phyloP scores from a whole-genome alignment of 2,329 filamentous ascomycete genomes.

The Colletotrichum sp. region DNA sequence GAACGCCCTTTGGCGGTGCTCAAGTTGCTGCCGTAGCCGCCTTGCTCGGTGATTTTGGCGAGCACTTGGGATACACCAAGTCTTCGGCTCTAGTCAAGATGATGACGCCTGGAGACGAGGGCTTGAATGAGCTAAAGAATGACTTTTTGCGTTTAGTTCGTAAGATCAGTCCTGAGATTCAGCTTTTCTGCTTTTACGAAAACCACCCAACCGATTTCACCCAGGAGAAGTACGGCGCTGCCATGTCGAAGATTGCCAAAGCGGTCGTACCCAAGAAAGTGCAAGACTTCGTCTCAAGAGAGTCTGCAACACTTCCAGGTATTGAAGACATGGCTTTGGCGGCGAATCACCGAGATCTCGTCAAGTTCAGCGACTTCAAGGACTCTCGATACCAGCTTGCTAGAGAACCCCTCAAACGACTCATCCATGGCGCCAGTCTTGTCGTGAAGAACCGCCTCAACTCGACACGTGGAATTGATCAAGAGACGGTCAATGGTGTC shows the following conservation, averaged over 20 bases:
- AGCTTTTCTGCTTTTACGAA: constrained; percentile 44
- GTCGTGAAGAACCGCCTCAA: constrained; percentile 41
- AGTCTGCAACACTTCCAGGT: constrained; percentile 43
- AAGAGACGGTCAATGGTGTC: constrained; percentile 33
- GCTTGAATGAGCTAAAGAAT: constrained; percentile 38
- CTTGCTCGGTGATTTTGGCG: constrained; percentile 39
- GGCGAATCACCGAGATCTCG: constrained; percentile 42
- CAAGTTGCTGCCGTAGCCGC: constrained; percentile 38
- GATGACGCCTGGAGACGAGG: constrained; percentile 44
- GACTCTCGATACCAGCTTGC: constrained; percentile 41
- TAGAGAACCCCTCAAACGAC: constrained; percentile 38
- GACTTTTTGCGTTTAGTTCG: constrained; percentile 41
- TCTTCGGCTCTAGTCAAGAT: constrained; percentile 42
- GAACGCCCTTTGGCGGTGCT: constrained; percentile 44
- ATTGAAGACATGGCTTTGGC: constrained; percentile 39
- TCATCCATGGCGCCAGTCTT: constrained; percentile 38
- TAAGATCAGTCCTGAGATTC: constrained; percentile 39
- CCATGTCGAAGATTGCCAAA: constrained; percentile 37
- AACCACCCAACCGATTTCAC: constrained; percentile 41
- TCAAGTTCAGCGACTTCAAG: constrained; percentile 46
- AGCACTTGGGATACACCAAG: constrained; percentile 34
- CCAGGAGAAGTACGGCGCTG: constrained; percentile 21
- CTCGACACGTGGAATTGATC: constrained; percentile 39
- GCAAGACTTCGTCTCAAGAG: constrained; percentile 42
- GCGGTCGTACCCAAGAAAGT: constrained; percentile 34